Conservation (phyloP, 495 filamentous ascomycete species). For the Talaromyces borbonicus region DNA sequence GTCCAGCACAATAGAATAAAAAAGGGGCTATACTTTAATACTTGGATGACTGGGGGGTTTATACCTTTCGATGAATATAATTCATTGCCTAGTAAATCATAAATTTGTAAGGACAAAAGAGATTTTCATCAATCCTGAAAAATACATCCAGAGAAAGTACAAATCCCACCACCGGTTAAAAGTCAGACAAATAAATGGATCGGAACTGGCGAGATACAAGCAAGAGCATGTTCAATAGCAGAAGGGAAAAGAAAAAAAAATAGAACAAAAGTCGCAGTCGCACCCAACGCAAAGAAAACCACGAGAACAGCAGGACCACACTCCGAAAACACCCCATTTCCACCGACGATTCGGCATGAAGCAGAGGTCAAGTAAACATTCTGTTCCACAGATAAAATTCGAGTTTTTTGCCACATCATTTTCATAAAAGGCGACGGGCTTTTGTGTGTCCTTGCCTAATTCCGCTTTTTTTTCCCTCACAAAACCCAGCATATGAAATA, state of each 20-base stretch:
- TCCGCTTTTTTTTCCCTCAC: not conserved
- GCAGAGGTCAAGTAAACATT: constrained; percentile 13
- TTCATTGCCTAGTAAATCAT: too few species aligned
- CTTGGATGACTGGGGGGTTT: too few species aligned
- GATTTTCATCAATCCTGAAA: too few species aligned
- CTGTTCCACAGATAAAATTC: constrained; percentile 5
- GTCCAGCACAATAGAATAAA: too few species aligned
- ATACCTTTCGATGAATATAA: too few species aligned
- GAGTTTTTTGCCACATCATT: constrained; percentile 6
- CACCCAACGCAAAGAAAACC: constrained; percentile 13
- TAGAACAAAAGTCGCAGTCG: constrained; percentile 10
- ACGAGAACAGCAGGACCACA: constrained; percentile 18
- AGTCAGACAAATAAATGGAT: constrained; percentile 15
- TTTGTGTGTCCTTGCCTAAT: not conserved
- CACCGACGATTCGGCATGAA: constrained; percentile 32
- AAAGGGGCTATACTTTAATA: too few species aligned
- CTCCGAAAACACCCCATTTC: constrained; percentile 41
- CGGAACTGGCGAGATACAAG: constrained; percentile 12
- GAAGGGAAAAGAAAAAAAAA: constrained; percentile 16
- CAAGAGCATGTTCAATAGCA: constrained; percentile 16
- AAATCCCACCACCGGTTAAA: constrained; percentile 11
- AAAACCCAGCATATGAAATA: not conserved
- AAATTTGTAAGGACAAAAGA: too few species aligned
- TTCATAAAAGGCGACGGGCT: not conserved
- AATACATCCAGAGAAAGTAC: too few species aligned